These are phyloP conservation scores for Phaeosphaeria sp. DNA, from an alignment of 2,329 filamentous ascomycete genomes.

Conservation along the genomic window DNA sequence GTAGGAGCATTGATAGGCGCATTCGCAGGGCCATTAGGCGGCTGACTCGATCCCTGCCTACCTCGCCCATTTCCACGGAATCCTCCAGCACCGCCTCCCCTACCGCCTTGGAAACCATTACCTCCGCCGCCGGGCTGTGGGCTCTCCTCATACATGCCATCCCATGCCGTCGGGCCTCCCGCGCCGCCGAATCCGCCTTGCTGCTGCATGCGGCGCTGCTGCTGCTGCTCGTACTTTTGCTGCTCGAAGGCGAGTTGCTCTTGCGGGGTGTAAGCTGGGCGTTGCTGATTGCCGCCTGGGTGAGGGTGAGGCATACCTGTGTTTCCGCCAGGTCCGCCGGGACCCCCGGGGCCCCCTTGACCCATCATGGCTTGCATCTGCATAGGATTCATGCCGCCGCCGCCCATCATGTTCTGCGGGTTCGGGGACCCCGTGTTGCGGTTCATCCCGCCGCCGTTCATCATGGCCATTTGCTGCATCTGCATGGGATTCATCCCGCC, in stretches of 20 bases:
- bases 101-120: slow-evolving; percentile 43
- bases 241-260: slow-evolving; percentile 79
- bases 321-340: slow-evolving; percentile 60
- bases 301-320: slow-evolving; percentile 21
- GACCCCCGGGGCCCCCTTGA: neutral
- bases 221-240: slow-evolving; percentile 77
- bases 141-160: slow-evolving; percentile 97
- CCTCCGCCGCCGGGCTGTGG: slow-evolving; percentile 71
- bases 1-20: slow-evolving; percentile 85
- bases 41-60: slow-evolving; percentile 46
- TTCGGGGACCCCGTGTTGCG: slow-evolving; percentile 40
- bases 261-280: slow-evolving; percentile 69
- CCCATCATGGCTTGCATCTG: slow-evolving; percentile 66
- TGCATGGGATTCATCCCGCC: slow-evolving; percentile 66
- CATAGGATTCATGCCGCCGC: slow-evolving; percentile 69
- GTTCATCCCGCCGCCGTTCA: slow-evolving; percentile 37
- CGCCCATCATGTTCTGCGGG: slow-evolving; percentile 47
- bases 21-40: slow-evolving; percentile 48
- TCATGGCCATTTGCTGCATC: slow-evolving; percentile 51
- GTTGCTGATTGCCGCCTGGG: slow-evolving; percentile 23
- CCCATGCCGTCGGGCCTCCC: slow-evolving; percentile 84
- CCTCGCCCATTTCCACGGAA: no score
- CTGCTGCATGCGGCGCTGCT: slow-evolving; percentile 62
- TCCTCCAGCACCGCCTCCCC: no score
- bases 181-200: slow-evolving; percentile 55